These are phyloP conservation scores for Symbiotaphrina buchneri DNA, from an alignment of 495 filamentous ascomycete species.

Conservation along the genomic window DNA sequence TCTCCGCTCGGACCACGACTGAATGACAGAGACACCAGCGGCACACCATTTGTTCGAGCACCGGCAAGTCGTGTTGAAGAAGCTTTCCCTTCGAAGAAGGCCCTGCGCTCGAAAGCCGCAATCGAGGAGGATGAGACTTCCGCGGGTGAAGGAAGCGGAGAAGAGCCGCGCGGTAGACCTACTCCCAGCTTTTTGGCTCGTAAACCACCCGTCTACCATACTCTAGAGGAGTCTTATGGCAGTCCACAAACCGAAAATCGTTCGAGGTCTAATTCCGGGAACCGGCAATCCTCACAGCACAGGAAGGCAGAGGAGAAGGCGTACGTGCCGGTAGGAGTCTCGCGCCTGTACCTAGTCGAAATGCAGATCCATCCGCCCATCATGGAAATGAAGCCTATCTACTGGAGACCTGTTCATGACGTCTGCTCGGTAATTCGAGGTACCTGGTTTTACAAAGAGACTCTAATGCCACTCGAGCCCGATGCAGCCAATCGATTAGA, in stretches of 20 bases:
- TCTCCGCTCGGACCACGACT: slow-evolving; percentile 7
- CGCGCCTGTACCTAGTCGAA: slow-evolving; percentile 40
- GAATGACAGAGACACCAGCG: slow-evolving; percentile 13
- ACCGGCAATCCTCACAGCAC: not conserved
- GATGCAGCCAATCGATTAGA: slow-evolving; percentile 85
- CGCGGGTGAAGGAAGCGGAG: slow-evolving; percentile 6
- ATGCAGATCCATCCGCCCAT: no score
- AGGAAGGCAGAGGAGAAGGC: slow-evolving; percentile 5
- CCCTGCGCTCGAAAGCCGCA: slow-evolving; percentile 5
- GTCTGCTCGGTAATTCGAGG: slow-evolving; percentile 61
- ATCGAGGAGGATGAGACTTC: slow-evolving; percentile 2
- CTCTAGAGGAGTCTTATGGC: not conserved
- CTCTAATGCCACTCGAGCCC: slow-evolving; percentile 74
- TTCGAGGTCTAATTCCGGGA: not conserved
- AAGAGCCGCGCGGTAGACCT: slow-evolving; percentile 1
- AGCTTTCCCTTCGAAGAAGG: no score
- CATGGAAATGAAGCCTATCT: slow-evolving; percentile 77
- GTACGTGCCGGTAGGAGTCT: slow-evolving; percentile 53
- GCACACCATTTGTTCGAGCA: slow-evolving; percentile 16
- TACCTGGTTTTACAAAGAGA: slow-evolving; percentile 94
- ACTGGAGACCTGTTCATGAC: slow-evolving; percentile 93
- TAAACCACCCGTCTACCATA: slow-evolving; percentile 1
- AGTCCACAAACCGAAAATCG: slow-evolving; percentile 1
- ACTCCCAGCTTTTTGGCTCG: not conserved
- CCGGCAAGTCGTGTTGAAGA: no score